A percentile compares a stretch with the other conserved stretches of the same genome.
phyloP scores from a whole-genome alignment of 805 yeast genomes.

The Spathaspora boniae region DNA sequence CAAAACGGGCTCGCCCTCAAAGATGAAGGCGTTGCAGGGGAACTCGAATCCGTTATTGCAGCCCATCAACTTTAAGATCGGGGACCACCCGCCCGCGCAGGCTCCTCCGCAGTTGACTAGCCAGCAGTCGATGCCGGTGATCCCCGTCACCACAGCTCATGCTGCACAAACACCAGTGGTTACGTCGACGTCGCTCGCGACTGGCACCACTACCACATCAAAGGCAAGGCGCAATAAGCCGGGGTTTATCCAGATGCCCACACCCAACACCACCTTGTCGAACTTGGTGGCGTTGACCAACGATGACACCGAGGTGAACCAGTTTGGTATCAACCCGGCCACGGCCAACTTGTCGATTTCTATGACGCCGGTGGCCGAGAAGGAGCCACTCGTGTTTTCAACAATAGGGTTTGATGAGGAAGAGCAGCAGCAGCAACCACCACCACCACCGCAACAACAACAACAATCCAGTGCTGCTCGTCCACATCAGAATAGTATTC shows the following conservation, averaged over 20 bases:
- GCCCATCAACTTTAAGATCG: slow-evolving; percentile 48
- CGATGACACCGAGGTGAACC: slow-evolving; percentile 49
- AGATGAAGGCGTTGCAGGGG: slow-evolving; percentile 50
- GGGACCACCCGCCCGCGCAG: slow-evolving; percentile 5
- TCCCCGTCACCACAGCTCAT: slow-evolving; percentile 6
- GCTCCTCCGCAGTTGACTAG: slow-evolving; percentile 8
- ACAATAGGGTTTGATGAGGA: slow-evolving; percentile 9
- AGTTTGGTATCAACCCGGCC: slow-evolving; percentile 61
- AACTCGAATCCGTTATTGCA: slow-evolving; percentile 47
- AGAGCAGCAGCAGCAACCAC: slow-evolving; percentile 9
- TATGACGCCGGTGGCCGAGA: slow-evolving; percentile 81
- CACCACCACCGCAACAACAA: slow-evolving; percentile 12
- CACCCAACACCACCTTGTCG: slow-evolving; percentile 46
- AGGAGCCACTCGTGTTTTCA: slow-evolving; percentile 19
- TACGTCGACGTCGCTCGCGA: neutral
- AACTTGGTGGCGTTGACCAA: slow-evolving; percentile 37
- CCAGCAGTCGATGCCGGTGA: slow-evolving; percentile 10
- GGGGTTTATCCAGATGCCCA: slow-evolving; percentile 69
- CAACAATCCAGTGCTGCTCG: neutral
- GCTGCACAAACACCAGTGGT: too few species aligned
- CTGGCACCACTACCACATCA: slow-evolving; percentile 9
- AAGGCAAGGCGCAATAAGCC: slow-evolving; percentile 15
- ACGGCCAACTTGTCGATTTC: slow-evolving; percentile 53
- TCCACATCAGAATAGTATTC: slow-evolving; percentile 10
- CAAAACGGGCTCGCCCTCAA: slow-evolving; percentile 35